Base-by-base conservation (phyloP, 495 filamentous ascomycete genomes). In the Aspergillus olivimuriae region DNA sequence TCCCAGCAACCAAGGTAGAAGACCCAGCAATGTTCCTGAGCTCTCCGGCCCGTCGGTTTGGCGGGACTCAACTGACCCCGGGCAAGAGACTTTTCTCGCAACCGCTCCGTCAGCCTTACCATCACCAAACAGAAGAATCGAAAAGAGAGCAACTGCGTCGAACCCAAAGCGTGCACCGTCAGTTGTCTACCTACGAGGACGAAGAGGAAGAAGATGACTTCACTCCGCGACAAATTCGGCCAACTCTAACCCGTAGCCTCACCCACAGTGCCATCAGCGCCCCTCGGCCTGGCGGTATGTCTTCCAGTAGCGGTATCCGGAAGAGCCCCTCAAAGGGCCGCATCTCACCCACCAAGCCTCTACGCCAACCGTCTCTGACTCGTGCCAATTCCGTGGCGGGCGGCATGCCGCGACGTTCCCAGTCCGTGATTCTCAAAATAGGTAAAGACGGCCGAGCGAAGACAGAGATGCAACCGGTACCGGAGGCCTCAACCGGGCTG, bases 371-470 rank as follows among this genome's bases (percentile, higher is more conserved):
- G n/a, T n/a, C n/a, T 15, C 43, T 70, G 14, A 41, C 51, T 9
- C 54, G 67, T 14, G 51, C 66, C 0, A 61, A 53, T 43, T 70
- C 68, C 2, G 39, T 56, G 18, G 58, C 65, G 17, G 46, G 57
- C 1, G 37, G 54, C 8, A 23, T 65, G 33, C 65, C 68, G 9
- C 53, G 51, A 39, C 66, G 66, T 2, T 68, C 69, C 1, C 59
- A 58, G 17, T 72, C 69, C 4, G 78, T 88, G 4, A 80, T 78
- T 24, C 79, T 90, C 41, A 81, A 71, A 9, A 86, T 90, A 50
- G 85, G 86, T 53, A 70, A 76, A 26, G 80, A 80, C 52, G 85
- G 86, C 4, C 69, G 82, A 34, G 86, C 86, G 16, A 80, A 79
- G 44, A 77, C 84, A 5, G 82, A 87, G 57, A 84, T 82, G 45